Evolutionary conservation across 1,284 basidiomycete species (phyloP), one percentile per base, ranked within the genome.

Genomic region (Tilletia horrida): DNA sequence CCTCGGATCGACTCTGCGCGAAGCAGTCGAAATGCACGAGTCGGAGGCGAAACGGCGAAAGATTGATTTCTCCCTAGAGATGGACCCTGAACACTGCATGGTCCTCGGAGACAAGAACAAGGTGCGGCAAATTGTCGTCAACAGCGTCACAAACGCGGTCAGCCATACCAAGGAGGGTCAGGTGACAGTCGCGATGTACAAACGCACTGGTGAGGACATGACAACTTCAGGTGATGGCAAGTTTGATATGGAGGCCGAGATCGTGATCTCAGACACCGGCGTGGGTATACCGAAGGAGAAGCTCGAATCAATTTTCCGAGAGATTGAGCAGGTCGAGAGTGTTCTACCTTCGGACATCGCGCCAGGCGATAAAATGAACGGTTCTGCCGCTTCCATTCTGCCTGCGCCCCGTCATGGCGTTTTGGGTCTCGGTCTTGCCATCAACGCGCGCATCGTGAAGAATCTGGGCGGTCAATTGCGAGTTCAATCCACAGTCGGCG

Each of bases 271-370:
- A 9, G 91, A 92, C 76, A 90, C 89, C 1, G 91, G 91, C 0
- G 87, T 87, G 72, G 92, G 92, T 3, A 93, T 94, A 63, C 81
- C 88, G 0, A 84, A 85, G 6, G 85, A 86, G 48, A 90, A 90
- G 81, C 85, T 93, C 27, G 90, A 91, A 79, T 87, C 87, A 67
- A 91, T 93, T 69, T 93, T 93, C 83, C 85, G 91, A 64, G 90
- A 92, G 69, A 90, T 94, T 69, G 91, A 93, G 82, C 89, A 91
- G 73, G 90, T 91, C 2, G 90, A 91, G 71, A 87, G 87, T 3
- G 81, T 76, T 82, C 73, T 75, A 45, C 67, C 74, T 14, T 67
- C 67, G 63, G 67, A 70, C 1, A n/a, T 4, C 23, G 8, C 61
- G 4, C 31, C 40, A 18, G 55, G 14, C 8, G 64, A 65, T 16